Evolutionary conservation across 1,284 basidiomycete genomes (phyloP).

Genomic region (Serendipita sp.): DNA sequence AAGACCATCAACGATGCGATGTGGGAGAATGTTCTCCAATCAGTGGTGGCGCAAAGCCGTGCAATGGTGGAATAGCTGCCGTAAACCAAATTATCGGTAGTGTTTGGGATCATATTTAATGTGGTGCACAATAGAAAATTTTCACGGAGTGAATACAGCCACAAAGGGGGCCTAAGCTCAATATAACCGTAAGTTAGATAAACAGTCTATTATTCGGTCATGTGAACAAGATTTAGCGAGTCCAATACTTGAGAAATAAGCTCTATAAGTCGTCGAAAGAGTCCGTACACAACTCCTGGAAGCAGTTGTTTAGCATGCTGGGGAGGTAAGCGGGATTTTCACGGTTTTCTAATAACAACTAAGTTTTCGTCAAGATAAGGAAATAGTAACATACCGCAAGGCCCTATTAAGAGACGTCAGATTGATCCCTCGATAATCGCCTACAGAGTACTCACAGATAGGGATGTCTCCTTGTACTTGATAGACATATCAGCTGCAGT

Average conservation of each 20-base stretch:
- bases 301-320: conserved; percentile 41
- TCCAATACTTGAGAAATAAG: not conserved
- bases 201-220: not conserved
- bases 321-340: conserved; percentile 59
- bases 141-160: no score
- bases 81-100: not conserved
- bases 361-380: conserved; percentile 13
- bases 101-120: not conserved
- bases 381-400: conserved; percentile 37
- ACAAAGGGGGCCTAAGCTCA: no score
- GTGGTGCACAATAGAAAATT: no score
- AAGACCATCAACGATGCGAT: conserved; percentile 78
- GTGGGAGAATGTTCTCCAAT: conserved; percentile 71
- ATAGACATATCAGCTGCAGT: conserved; percentile 78
- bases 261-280: not conserved
- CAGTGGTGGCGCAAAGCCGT: conserved; percentile 25
- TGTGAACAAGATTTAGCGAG: not conserved
- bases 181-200: no score
- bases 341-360: conserved; percentile 38
- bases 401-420: conserved; percentile 27
- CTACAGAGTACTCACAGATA: conserved; percentile 44
- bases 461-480: conserved; percentile 85
- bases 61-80: not conserved
- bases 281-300: not conserved
- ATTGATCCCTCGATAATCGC: not conserved